Conservation (phyloP, 495 filamentous ascomycete species). For the Tuber magnatum region DNA sequence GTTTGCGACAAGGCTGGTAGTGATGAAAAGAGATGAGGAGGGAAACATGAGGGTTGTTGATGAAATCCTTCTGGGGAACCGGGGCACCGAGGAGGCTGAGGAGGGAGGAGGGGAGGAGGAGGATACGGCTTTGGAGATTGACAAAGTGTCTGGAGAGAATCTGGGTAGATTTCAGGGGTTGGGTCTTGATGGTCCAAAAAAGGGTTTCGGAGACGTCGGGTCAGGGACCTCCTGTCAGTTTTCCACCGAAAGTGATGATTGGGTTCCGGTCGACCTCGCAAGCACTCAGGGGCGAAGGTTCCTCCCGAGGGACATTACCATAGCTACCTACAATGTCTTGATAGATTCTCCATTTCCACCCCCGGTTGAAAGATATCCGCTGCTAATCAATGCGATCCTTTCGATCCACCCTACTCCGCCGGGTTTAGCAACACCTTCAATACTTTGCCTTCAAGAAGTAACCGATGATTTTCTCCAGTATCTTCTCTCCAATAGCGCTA, state of each 20-base stretch:
- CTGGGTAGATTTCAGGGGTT: background rate
- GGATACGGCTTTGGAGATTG: slow-evolving; percentile 5
- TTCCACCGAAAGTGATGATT: slow-evolving; percentile 35
- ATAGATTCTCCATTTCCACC: slow-evolving; percentile 50
- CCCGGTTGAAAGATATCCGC: slow-evolving; percentile 47
- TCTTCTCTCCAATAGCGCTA: slow-evolving; percentile 45
- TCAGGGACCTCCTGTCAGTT: slow-evolving; percentile 8
- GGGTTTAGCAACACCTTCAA: slow-evolving; percentile 43
- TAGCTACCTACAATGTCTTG: slow-evolving; percentile 54
- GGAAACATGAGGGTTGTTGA: slow-evolving; percentile 47
- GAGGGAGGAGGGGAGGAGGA: slow-evolving; percentile 7
- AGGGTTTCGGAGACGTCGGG: background rate
- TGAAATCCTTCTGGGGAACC: slow-evolving; percentile 30
- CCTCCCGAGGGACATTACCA: slow-evolving; percentile 35
- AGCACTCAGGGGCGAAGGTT: slow-evolving; percentile 6
- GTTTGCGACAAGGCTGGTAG: slow-evolving; percentile 44
- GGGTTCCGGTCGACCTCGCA: slow-evolving; percentile 20
- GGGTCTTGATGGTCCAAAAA: background rate
- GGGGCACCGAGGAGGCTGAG: slow-evolving; percentile 13
- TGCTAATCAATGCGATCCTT: slow-evolving; percentile 43
- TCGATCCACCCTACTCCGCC: slow-evolving; percentile 24
- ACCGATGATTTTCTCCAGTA: slow-evolving; percentile 52
- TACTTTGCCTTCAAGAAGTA: slow-evolving; percentile 55
- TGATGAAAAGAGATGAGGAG: slow-evolving; percentile 46
- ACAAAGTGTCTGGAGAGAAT: background rate